Evolutionary conservation across 495 filamentous ascomycete species (phyloP), one percentile per base, ranked within the genome.

Genomic region (Penicillium turbatum): DNA sequence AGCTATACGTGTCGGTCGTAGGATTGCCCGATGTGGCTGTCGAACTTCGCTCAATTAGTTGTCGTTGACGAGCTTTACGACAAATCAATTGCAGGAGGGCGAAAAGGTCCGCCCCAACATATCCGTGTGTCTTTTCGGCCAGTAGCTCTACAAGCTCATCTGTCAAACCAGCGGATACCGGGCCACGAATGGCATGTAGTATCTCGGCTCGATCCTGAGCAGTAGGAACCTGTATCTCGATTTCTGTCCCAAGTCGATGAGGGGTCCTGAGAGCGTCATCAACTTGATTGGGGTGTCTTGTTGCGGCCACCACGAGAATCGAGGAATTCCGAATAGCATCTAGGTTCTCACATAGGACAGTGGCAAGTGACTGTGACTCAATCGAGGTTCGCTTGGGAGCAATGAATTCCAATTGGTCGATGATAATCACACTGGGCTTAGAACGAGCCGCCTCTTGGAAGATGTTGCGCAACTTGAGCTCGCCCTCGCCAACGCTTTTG

Each of bases 181-280:
- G 54, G 30, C 72, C 70, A 45, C 75, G 68, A 57, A 78, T 70
- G 10, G 69, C 69, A 24, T 63, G 58, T n/a, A 98, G 66, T 38
- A 97, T 96, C 47, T 90, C 83, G 29, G 75, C 81, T 30, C 92
- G 80, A 53, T 87, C 83, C 29, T 73, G 68, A 13, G 80, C 79
- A 51, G 92, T 86, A 0, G 93, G 93, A 8, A 95, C 77, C 11
- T 90, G 83, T 21, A 97, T 75, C 66, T 90, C 86, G 49, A 97
- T 83, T 52, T 92, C 87, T 6, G 74, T 76, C 26, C 78, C 77
- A 34, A 95, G 80, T 32, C 87, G 79, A 36, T 83, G 79, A 1
- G 81, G 80, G 2, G 81, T 82, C 59, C 86, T 81, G 27, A 96
- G 76, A 16, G 80, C 75, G 53, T 83, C 79, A 53, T 93, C 85